Percentiles rank a stretch among this genome's conserved stretches.
Conservation (phyloP, 768 basidiomycete species). For the Lactarius akahatsu region DNA sequence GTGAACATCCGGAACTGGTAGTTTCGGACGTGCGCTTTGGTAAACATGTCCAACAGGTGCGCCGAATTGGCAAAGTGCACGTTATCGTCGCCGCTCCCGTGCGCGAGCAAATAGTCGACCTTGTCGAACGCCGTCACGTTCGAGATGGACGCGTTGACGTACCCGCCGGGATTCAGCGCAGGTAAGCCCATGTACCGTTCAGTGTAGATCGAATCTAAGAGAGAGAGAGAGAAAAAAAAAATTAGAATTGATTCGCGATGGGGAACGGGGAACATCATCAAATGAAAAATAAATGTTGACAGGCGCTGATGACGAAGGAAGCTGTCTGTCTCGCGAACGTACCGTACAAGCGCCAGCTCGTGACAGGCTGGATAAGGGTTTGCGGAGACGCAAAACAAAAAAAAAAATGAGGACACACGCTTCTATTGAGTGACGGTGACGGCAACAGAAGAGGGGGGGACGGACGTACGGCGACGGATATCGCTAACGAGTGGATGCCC, state of each 20-base stretch:
- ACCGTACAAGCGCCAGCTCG: slow-evolving; percentile 84
- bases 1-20: slow-evolving; percentile 96
- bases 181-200: slow-evolving; percentile 96
- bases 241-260: background rate
- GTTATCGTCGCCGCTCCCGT: slow-evolving; percentile 96
- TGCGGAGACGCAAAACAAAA: background rate
- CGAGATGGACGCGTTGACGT: slow-evolving; percentile 83
- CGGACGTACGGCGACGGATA: slow-evolving; percentile 81
- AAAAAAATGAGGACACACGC: background rate
- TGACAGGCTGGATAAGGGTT: slow-evolving; percentile 61
- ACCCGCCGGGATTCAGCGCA: slow-evolving; percentile 75
- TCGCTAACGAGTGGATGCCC: slow-evolving; percentile 85
- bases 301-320: background rate
- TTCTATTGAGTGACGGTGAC: slow-evolving; percentile 2
- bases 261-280: background rate
- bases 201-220: slow-evolving; percentile 88
- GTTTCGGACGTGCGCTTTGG: slow-evolving; percentile 64
- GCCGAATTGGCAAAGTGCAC: slow-evolving; percentile 94
- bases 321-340: slow-evolving; percentile 29
- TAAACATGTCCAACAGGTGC: slow-evolving; percentile 91
- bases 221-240: background rate
- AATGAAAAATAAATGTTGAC: background rate
- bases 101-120: slow-evolving; percentile 79
- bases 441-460: background rate
- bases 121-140: slow-evolving; percentile 85